Base-by-base conservation (phyloP, 2,329 filamentous ascomycete species). In the Chrysoporthe deuterocubensis region DNA sequence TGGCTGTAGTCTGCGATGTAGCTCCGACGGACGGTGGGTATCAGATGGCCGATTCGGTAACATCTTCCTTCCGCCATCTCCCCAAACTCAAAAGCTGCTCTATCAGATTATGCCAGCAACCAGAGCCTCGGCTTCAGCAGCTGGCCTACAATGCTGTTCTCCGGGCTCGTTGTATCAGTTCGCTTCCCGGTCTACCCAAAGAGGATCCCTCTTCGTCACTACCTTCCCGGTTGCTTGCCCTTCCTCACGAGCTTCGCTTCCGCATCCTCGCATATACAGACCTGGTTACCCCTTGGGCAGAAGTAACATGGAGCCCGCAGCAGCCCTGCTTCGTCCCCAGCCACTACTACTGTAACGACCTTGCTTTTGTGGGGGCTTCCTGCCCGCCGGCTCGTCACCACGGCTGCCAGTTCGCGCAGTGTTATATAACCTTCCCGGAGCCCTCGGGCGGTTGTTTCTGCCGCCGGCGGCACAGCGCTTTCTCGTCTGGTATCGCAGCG, bases 171-270 rank as follows among this genome's bases (percentile, higher is more conserved):
- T 59, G 32, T 32, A 48, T 63, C 11, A 37, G 26, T 26, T 37
- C 42, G 37, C 4, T 40, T 57, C 3, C 26, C 42, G 26, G 14
- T 32, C 32, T 32, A 56, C 40, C 3, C 44, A 16, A 43, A 21
- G 26, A 40, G 18, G 42, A 50, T 13, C 44, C 11, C n/a, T 1
- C 18, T 42, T 21, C 43, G 11, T 26, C 56, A 5, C 11, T 56
- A 16, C 13, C 6, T n/a, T 37, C 43, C 43, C 34, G 42, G 32
- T 8, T 64, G 8, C 52, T 62, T 9, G 44, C 37, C 13, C 71
- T 71, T 26, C 69, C 71, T 3, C 59, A 32, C 34, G 71, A 71
- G 43, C 60, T 71, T 40, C 71, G 71, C 26, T 46, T 68, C 32
- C 64, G 32, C 6, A 70, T 71, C 43, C 57, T 71, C 2, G 60